Evolutionary conservation across 139 green algal genomes (phyloP).

Genomic region (Chlamydomonas sp.): DNA sequence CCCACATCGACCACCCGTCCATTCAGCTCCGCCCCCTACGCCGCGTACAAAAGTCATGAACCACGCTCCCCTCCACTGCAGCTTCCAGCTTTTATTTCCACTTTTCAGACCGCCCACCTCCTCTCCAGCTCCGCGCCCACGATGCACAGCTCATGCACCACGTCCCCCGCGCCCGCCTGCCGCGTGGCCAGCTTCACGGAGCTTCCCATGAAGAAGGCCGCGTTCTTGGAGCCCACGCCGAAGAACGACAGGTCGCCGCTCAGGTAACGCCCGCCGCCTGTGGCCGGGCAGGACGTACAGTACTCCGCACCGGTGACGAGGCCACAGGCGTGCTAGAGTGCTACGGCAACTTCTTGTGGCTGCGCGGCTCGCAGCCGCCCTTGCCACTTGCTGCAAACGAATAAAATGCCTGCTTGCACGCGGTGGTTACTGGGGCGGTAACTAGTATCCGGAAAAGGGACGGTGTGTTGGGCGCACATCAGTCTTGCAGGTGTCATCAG

Average conservation of each 20-base stretch:
- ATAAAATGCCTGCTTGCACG: no score
- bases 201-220: constrained; percentile 82
- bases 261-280: constrained; percentile 65
- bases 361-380: no score
- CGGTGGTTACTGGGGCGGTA: no score
- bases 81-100: background rate
- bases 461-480: no score
- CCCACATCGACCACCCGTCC: no score
- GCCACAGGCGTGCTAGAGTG: background rate
- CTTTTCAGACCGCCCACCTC: background rate
- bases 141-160: constrained; percentile 75
- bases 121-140: constrained; percentile 52
- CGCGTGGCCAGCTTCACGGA: constrained; percentile 75
- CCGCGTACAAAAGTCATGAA: background rate
- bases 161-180: constrained; percentile 23
- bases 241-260: constrained; percentile 84
- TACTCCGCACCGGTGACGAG: no score
- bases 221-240: constrained; percentile 86
- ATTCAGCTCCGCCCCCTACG: no score
- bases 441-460: no score
- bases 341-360: background rate
- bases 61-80: background rate
- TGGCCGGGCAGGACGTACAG: background rate
- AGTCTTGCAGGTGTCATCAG: no score
- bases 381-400: no score